Base-by-base conservation (phyloP, 495 filamentous ascomycete genomes). In the Xylaria grammica region DNA sequence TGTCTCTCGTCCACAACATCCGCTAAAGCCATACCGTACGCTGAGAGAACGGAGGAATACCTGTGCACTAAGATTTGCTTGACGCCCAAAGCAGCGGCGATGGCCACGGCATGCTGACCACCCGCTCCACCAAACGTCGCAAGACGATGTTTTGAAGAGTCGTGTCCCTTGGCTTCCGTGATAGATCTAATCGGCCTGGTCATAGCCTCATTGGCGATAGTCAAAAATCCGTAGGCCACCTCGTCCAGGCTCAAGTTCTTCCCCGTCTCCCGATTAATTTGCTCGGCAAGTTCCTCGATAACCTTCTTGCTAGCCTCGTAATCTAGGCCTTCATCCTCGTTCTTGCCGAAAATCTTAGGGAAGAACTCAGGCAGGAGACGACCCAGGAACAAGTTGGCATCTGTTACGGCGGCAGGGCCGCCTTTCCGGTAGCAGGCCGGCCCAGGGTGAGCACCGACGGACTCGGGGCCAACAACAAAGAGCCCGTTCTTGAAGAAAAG, bases 121-220 rank as follows among this genome's bases (percentile, higher is more conserved):
- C 95, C 95, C 1, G 95, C 95, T 29, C 95, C 95, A 22, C 95
- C 95, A 78, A 99, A 98, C 0, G 91, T 94, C 1, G 93, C 94
- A 44, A 98, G 83, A 7, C 92, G 81, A 75, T 98, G 95, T 69
- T 89, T 90, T 3, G 91, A 92, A 2, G 94, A 94, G 74, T 97
- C 93, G 70, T 97, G 90, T 1, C 95, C 95, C 74, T 94, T 92
- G 20, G 93, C 94, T 76, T 99, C 94, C 4, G 94, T 99, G 67
- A 97, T 80, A 34, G 90, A 93, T 40, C 95, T 83, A 66, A 99
- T 99, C 0, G 95, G 95, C 49, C 95, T 81, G 2, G 90, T 93
- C 95, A 99, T 98, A 20, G 92, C 89, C 78, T 97, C 94, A 65
- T 99, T 97, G 3, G 95, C 94, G 59, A 99, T 92, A 45, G 92